A percentile compares a stretch with the other conserved stretches of the same genome.
phyloP scores from a whole-genome alignment of 371 early-diverging fungal species.

The Apophysomyces ossiformis region DNA sequence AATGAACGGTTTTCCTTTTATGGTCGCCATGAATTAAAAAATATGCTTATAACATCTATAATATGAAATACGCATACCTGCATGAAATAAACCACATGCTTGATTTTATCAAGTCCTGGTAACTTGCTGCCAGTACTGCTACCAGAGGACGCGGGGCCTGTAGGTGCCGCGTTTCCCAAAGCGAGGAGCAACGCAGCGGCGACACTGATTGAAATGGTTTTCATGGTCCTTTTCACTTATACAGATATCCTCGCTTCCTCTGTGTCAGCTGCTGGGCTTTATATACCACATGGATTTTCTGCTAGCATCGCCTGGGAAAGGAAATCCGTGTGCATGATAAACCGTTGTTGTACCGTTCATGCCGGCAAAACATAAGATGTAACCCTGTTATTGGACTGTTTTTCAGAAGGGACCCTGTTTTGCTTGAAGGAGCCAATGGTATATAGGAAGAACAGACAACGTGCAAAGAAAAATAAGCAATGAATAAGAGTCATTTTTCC shows the following conservation, averaged over 20 bases:
- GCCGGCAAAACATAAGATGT: background rate
- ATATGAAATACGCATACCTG: slow-evolving; percentile 15
- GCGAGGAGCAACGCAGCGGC: background rate
- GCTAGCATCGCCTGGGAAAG: too few relatives aligned
- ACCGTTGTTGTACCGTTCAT: too few relatives aligned
- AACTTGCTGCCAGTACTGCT: background rate
- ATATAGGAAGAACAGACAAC: background rate
- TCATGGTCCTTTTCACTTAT: background rate
- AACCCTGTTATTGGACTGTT: background rate
- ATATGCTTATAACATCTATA: background rate
- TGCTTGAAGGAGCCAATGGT: background rate
- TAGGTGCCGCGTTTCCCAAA: background rate
- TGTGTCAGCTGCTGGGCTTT: background rate
- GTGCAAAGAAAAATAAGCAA: background rate
- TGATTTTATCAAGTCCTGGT: slow-evolving; percentile 30
- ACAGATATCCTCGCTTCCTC: background rate
- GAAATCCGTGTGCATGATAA: too few relatives aligned
- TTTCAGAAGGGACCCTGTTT: background rate
- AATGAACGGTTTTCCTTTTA: slow-evolving; percentile 19
- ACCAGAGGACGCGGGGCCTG: background rate
- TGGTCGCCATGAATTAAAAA: slow-evolving; percentile 8
- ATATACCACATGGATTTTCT: background rate
- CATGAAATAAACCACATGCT: slow-evolving; percentile 36
- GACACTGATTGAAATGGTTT: background rate
- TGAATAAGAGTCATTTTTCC: background rate